Evolutionary conservation across 805 yeast species (phyloP).

Genomic region (Nakazawaea pomicola): DNA sequence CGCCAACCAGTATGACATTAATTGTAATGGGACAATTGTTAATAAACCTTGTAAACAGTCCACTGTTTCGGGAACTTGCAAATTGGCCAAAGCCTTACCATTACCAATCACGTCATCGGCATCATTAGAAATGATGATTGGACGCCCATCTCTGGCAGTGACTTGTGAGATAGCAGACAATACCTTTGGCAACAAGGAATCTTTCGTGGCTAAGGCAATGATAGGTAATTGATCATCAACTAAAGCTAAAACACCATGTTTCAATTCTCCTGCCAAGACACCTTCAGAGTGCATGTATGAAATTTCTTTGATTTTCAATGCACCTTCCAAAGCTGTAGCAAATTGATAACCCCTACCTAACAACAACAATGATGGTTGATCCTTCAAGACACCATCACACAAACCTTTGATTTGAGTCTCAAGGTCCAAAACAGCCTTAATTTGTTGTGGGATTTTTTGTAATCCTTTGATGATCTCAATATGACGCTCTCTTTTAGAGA

Average conservation of each 20-base stretch:
- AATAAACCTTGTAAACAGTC: constrained; percentile 97
- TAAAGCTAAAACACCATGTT: constrained; percentile 96
- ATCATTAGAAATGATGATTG: constrained; percentile 84
- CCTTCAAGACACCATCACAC: constrained; percentile 67
- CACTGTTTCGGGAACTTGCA: constrained; percentile 92
- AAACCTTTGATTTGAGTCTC: constrained; percentile 70
- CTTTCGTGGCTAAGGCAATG: constrained; percentile 93
- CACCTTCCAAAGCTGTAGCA: constrained; percentile 98
- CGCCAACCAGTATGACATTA: constrained; percentile 96
- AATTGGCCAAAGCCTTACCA: constrained; percentile 56
- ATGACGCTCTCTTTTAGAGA: constrained; percentile 73
- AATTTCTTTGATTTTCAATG: constrained; percentile 95
- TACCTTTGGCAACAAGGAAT: constrained; percentile 92
- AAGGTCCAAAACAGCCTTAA: constrained; percentile 66
- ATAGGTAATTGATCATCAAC: constrained; percentile 94
- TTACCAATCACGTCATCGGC: constrained; percentile 62
- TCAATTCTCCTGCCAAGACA: constrained; percentile 97
- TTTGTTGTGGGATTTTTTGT: constrained; percentile 79
- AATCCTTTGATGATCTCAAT: constrained; percentile 82
- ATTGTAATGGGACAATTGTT: constrained; percentile 90
- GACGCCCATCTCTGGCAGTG: constrained; percentile 95
- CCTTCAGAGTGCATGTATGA: constrained; percentile 99
- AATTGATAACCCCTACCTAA: constrained; percentile 97
- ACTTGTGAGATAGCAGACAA: constrained; percentile 96
- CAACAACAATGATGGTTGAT: constrained; percentile 81